Percentiles rank a stretch among this genome's conserved stretches.
Conservation (phyloP, 1,284 basidiomycete species). For the Ustilago curta region DNA sequence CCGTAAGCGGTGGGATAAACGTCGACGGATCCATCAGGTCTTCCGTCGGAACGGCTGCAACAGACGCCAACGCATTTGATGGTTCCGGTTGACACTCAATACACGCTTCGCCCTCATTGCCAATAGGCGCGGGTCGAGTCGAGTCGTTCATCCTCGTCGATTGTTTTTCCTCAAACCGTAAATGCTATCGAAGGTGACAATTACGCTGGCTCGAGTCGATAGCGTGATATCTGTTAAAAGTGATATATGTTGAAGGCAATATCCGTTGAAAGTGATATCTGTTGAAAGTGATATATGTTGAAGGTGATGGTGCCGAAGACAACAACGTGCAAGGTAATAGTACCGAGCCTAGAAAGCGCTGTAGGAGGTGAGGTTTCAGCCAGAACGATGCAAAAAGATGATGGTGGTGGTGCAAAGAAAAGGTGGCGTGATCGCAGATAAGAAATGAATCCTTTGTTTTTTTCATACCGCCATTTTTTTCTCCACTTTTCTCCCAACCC, state of each 20-base stretch:
- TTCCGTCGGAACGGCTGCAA: conserved; percentile 2
- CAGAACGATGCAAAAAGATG: not conserved
- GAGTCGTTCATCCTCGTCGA: not conserved
- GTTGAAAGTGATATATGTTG: not conserved
- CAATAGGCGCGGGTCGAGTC: not conserved
- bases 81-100: conserved; percentile 20
- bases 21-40: conserved; percentile 30
- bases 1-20: conserved; percentile 21
- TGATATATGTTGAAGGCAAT: not conserved
- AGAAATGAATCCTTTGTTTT: not conserved
- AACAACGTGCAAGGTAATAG: not conserved
- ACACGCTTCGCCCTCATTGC: conserved; percentile 4
- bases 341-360: not conserved
- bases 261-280: not conserved
- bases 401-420: not conserved
- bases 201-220: no score
- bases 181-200: no score
- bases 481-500: conserved; percentile 1
- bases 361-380: not conserved
- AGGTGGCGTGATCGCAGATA: conserved; percentile 4
- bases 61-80: not conserved
- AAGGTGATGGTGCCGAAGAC: not conserved
- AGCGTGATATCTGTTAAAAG: no score
- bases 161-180: no score
- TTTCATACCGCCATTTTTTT: not conserved